Evolutionary conservation across 352 stramenopile species (phyloP).

Genomic region (Phytophthora brassicae): DNA sequence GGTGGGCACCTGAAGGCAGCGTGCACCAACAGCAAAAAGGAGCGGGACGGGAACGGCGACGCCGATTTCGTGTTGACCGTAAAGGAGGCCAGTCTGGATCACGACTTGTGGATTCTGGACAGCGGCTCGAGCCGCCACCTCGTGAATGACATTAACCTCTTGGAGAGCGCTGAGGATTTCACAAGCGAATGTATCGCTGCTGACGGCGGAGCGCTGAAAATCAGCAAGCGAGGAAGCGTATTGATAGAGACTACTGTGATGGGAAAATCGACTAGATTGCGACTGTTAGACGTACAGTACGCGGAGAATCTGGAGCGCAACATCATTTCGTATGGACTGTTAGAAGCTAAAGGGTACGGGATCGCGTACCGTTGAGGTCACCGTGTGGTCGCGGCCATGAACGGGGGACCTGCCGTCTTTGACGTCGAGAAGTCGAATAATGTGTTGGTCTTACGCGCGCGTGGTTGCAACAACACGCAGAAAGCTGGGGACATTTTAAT

Average conservation of each 20-base stretch:
- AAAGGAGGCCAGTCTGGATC: too few relatives aligned
- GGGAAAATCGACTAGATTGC: conserved; percentile 6
- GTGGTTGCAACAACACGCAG: too few relatives aligned
- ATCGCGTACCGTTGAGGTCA: neutral
- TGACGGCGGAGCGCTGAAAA: too few relatives aligned
- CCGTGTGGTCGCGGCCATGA: neutral
- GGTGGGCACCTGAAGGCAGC: too few relatives aligned
- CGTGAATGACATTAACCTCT: conserved; percentile 22
- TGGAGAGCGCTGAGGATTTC: too few relatives aligned
- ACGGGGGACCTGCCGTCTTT: too few relatives aligned
- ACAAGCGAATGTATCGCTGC: too few relatives aligned
- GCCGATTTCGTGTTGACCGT: neutral
- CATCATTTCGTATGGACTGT: conserved; percentile 21
- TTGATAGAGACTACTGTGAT: conserved; percentile 2
- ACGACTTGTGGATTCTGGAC: too few relatives aligned
- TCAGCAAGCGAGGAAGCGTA: too few relatives aligned
- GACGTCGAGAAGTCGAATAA: too few relatives aligned
- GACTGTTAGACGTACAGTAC: conserved; percentile 11
- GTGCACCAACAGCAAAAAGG: conserved; percentile 1
- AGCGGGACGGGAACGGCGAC: neutral
- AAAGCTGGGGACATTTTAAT: too few relatives aligned
- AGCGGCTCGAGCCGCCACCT: conserved; percentile 9
- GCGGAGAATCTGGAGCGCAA: conserved; percentile 17
- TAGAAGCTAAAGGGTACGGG: conserved; percentile 14
- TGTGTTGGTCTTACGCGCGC: too few relatives aligned